Evolutionary conservation across 2,329 filamentous ascomycete species (phyloP).

Genomic region (Pseudonectria foliicola): DNA sequence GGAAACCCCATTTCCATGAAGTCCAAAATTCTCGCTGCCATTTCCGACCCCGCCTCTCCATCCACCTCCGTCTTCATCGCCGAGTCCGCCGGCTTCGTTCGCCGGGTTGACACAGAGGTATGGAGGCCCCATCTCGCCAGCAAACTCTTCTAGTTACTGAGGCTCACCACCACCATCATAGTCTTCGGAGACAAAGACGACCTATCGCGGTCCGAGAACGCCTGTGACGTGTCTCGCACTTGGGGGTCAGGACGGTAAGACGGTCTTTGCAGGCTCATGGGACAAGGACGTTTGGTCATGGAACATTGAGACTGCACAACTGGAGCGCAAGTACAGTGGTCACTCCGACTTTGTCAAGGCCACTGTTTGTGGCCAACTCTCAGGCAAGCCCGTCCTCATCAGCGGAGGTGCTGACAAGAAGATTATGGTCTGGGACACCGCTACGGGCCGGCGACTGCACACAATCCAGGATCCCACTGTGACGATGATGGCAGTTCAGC

Average conservation of each 20-base stretch:
- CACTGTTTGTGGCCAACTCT: slow-evolving; percentile 55
- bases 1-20: slow-evolving; percentile 74
- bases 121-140: slow-evolving; percentile 22
- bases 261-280: slow-evolving; percentile 84
- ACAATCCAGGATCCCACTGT: slow-evolving; percentile 67
- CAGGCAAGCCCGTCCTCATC: slow-evolving; percentile 57
- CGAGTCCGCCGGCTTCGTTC: slow-evolving; percentile 77
- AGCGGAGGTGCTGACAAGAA: slow-evolving; percentile 73
- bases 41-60: slow-evolving; percentile 57
- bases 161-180: slow-evolving; percentile 9
- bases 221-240: slow-evolving; percentile 74
- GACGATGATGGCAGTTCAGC: slow-evolving; percentile 70
- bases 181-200: slow-evolving; percentile 25
- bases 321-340: slow-evolving; percentile 58
- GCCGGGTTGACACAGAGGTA: slow-evolving; percentile 70
- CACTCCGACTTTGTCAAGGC: slow-evolving; percentile 91
- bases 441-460: slow-evolving; percentile 61
- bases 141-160: background rate
- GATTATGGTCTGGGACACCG: slow-evolving; percentile 76
- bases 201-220: slow-evolving; percentile 67
- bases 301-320: slow-evolving; percentile 52
- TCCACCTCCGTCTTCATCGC: slow-evolving; percentile 64
- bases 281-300: slow-evolving; percentile 89
- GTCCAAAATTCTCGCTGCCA: slow-evolving; percentile 77
- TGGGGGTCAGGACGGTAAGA: slow-evolving; percentile 47